Conservation (phyloP, 306 rosid species). For the Malus sieversii region DNA sequence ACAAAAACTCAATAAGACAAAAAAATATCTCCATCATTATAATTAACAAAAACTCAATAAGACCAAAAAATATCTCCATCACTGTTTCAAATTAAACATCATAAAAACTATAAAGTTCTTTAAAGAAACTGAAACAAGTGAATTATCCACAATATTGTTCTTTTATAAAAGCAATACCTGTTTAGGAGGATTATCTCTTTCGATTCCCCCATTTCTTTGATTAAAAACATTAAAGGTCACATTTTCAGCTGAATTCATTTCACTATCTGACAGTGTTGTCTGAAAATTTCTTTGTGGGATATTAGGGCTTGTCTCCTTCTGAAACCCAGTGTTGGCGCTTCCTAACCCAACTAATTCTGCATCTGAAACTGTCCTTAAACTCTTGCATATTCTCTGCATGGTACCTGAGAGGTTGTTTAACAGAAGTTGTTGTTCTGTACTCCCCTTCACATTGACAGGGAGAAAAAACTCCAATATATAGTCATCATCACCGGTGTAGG, state of each 20-base stretch:
- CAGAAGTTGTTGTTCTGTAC: conserved; percentile 71
- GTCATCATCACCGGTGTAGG: conserved; percentile 59
- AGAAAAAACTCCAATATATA: conserved; percentile 85
- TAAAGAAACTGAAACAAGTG: background rate
- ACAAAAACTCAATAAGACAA: background rate
- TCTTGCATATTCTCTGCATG: conserved; percentile 76
- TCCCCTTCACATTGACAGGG: conserved; percentile 64
- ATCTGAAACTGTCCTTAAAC: conserved; percentile 75
- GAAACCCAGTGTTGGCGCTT: conserved; percentile 26
- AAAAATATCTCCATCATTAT: background rate
- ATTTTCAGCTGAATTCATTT: conserved; percentile 25
- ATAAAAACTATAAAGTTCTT: background rate
- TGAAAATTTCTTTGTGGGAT: conserved; percentile 30
- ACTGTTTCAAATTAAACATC: background rate
- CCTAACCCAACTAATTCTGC: conserved; percentile 33
- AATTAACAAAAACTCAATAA: background rate
- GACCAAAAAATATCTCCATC: background rate
- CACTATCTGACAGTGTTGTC: conserved; percentile 29
- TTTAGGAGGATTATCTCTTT: conserved; percentile 29
- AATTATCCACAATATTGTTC: background rate
- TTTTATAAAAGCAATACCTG: conserved; percentile 28
- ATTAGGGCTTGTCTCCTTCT: conserved; percentile 18
- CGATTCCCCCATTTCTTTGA: conserved; percentile 25
- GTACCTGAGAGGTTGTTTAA: conserved; percentile 74
- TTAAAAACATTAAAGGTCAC: conserved; percentile 21